Base-by-base conservation (phyloP, 2,329 filamentous ascomycete genomes). In the Xylariales sp. region DNA sequence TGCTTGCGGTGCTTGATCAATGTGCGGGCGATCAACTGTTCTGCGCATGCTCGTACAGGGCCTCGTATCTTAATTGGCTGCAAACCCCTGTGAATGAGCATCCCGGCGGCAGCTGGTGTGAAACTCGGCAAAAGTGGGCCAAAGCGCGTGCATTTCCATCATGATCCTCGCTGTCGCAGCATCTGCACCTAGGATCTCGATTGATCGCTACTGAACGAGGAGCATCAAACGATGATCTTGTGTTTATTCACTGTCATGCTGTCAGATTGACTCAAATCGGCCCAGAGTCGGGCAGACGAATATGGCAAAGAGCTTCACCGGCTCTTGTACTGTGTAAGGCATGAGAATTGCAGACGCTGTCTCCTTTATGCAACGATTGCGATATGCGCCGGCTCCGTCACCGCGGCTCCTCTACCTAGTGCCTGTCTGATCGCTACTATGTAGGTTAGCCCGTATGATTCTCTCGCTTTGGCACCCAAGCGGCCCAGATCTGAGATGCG, bases 21-120 rank as follows among this genome's bases (percentile, higher is more conserved):
- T n/a, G n/a, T n/a, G n/a, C n/a, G n/a, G n/a, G n/a, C n/a, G 35
- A 38, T 38, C 35, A 38, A 24, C 28, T 38, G 35, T 38, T 14
- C 36, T 31, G 15, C 18, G 25, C 14, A 31, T 39, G 20, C 8
- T 18, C 31, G 25, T 12, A 22, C 25, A 19, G 27, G 15, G 15
- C 18, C 25, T 16, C 14, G 19, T 12, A 21, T 14, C 16, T 40
- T n/a, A 35, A 37, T 45, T 40, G 43, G 38, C 22, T 31, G 27
- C 14, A n/a, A 31, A 16, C 31, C 36, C 34, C 29, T 42, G 40
- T 25, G 25, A 12, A 22, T 24, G 38, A 40, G 29, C 28, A 31
- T 40, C 37, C 27, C 33, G 34, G 43, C 43, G 43, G 25, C 38
- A 41, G 43, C 43, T 45, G 39, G 34, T 42, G 24, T 45, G 43